Base-by-base conservation (phyloP, 228 moss, liverwort and hornwort species). In the Sphagnum fallax region DNA sequence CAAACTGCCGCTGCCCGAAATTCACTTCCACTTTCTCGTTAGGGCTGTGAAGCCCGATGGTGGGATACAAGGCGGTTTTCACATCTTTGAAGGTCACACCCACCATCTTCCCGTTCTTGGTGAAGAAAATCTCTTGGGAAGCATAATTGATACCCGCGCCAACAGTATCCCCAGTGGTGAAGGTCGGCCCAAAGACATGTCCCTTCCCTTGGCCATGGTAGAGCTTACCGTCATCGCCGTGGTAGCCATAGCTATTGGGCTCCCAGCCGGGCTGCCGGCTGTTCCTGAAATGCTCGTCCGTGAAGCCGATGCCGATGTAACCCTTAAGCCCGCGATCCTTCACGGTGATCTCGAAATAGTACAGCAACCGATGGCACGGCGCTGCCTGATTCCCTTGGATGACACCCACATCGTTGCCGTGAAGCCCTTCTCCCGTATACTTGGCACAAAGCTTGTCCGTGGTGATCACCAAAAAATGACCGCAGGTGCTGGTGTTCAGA, bases 131-230 rank as follows among this genome's bases (percentile, higher is more conserved):
- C 84, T 92, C 89, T 77, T 92, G 91, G 4, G 91, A 74, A 72
- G 84, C 89, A 71, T 96, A 96, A 81, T 96, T 96, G 82, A 96
- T 96, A 16, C 95, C 95, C 4, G 92, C 95, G 53, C 95, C 95
- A 50, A 92, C 95, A 10, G 84, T 91, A 69, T 96, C 95, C 57
- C 91, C 92, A 47, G 92, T 82, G 0, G 95, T 81, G 72, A 89
- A 96, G 12, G 72, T 77, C 53, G 82, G 88, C 51, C 80, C 92
- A 16, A 91, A 96, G 51, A 71, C 14, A n/a, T 91, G 89, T 49
- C 78, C 89, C 51, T 14, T 85, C 10, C 89, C 92, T 0, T 69
- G 79, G 50, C 92, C 92, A 11, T 86, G 84, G 60, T 92, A 96
- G 51, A 96, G 75, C 68, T 80, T 77, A 51, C 95, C 95, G 71